Conservation (phyloP, 1,284 basidiomycete species). For the Marasmius tenuissimus region DNA sequence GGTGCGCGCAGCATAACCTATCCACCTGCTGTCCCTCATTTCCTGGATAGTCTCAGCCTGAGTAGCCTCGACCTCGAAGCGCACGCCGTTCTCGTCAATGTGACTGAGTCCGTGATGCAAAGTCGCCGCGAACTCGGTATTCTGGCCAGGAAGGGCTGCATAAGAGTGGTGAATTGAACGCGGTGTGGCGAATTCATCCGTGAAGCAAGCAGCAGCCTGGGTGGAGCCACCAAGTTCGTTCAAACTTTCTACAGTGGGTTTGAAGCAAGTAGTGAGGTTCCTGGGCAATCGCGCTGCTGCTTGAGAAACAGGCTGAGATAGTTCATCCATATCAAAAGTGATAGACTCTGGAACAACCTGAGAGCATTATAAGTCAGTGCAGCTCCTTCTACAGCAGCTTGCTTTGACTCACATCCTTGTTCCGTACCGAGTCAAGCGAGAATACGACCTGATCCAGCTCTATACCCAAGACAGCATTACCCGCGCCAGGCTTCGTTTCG, state of each 20-base stretch:
- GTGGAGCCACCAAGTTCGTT: constrained; percentile 25
- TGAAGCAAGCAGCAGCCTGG: constrained; percentile 40
- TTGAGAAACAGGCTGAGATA: constrained; percentile 6
- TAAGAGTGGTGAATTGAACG: constrained; percentile 56
- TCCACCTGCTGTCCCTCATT: constrained; percentile 80
- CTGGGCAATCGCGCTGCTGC: constrained; percentile 3
- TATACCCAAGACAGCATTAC: constrained; percentile 36
- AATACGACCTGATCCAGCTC: constrained; percentile 71
- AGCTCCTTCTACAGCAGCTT: background rate
- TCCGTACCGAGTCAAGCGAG: constrained; percentile 40
- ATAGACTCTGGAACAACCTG: constrained; percentile 9
- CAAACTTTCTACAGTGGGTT: constrained; percentile 13
- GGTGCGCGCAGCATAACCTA: constrained; percentile 82
- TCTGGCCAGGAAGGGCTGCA: constrained; percentile 52
- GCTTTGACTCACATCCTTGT: constrained; percentile 32
- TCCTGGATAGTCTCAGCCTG: constrained; percentile 54
- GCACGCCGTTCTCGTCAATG: constrained; percentile 25
- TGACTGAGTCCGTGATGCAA: constrained; percentile 30
- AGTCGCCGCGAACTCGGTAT: constrained; percentile 48
- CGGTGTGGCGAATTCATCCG: constrained; percentile 28
- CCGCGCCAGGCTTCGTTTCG: constrained; percentile 28
- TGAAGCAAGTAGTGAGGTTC: constrained; percentile 6
- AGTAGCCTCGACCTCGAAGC: constrained; percentile 36
- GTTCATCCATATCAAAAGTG: constrained; percentile 1
- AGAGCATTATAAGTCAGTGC: background rate